Percentiles rank a stretch among this genome's conserved stretches.
Evolutionary conservation across 169 alveolate species (phyloP).

Genomic region (Babesia ovata): DNA sequence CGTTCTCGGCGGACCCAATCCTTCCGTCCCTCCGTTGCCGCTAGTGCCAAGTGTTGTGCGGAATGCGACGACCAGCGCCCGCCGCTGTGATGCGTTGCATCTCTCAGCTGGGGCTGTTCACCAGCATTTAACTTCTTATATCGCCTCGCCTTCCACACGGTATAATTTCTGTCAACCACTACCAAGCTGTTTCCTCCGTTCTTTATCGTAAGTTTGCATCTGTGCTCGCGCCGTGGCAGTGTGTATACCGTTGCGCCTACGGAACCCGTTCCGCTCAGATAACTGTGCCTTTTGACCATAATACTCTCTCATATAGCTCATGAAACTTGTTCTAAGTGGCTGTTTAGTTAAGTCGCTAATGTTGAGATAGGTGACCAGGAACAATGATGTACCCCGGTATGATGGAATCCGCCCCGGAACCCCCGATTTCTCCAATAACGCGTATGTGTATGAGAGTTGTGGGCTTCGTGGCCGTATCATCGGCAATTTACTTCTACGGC

Average conservation of each 20-base stretch:
- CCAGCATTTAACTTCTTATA: background rate
- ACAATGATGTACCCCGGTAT: constrained; percentile 82
- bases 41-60: no score
- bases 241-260: background rate
- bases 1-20: no score
- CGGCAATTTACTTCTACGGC: constrained; percentile 76
- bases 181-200: background rate
- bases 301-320: background rate
- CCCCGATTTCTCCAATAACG: constrained; percentile 66
- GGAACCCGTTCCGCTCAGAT: background rate
- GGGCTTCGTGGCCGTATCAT: constrained; percentile 71
- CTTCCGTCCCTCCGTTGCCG: no score
- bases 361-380: background rate
- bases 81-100: no score
- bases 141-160: background rate
- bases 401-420: constrained; percentile 73
- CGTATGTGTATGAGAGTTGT: constrained; percentile 70
- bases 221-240: background rate
- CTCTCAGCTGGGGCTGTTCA: background rate
- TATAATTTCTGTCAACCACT: constrained; percentile 1
- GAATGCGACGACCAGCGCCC: no score
- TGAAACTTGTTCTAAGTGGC: background rate
- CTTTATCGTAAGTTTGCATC: background rate
- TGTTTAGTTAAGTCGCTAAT: background rate
- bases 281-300: background rate